Evolutionary conservation across 345 rosid genomes (phyloP).

Genomic region (Sisymbrium altissimum): DNA sequence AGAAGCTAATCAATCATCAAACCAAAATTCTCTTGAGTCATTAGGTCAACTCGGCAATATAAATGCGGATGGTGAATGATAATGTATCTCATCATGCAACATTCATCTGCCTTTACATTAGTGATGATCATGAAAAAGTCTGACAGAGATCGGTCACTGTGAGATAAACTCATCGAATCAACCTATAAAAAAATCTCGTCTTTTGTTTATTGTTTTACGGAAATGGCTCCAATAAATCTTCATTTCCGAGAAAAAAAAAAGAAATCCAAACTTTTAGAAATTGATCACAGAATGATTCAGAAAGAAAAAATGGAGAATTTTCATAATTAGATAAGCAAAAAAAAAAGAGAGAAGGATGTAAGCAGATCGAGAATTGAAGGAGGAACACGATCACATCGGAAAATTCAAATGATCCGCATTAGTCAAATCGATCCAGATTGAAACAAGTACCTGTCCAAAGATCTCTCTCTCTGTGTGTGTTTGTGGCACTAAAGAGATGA

Average conservation of each 20-base stretch:
- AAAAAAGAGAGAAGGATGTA: background rate
- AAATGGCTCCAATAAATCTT: background rate
- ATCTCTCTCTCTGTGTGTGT: no score
- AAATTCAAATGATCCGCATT: constrained; percentile 10
- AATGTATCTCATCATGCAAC: background rate
- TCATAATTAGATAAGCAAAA: background rate
- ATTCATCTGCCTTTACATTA: background rate
- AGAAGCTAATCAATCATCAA: background rate
- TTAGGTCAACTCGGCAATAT: background rate
- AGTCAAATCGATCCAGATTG: constrained; percentile 13
- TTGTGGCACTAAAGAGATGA: constrained; percentile 1
- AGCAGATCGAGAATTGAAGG: constrained; percentile 9
- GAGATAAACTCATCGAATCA: background rate
- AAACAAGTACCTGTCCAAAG: constrained; percentile 11
- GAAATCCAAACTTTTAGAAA: background rate
- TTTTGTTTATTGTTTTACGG: background rate
- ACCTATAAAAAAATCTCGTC: background rate
- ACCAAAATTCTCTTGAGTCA: background rate
- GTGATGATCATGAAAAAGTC: background rate
- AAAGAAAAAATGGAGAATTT: background rate
- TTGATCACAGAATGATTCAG: background rate
- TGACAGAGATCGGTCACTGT: background rate
- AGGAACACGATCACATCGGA: constrained; percentile 3
- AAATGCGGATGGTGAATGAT: background rate
- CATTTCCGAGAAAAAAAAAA: background rate